Percentiles rank a stretch among this genome's conserved stretches.
These are phyloP conservation scores for Komagataella pseudopastoris DNA, from an alignment of 805 yeast species.

Conservation along the genomic window DNA sequence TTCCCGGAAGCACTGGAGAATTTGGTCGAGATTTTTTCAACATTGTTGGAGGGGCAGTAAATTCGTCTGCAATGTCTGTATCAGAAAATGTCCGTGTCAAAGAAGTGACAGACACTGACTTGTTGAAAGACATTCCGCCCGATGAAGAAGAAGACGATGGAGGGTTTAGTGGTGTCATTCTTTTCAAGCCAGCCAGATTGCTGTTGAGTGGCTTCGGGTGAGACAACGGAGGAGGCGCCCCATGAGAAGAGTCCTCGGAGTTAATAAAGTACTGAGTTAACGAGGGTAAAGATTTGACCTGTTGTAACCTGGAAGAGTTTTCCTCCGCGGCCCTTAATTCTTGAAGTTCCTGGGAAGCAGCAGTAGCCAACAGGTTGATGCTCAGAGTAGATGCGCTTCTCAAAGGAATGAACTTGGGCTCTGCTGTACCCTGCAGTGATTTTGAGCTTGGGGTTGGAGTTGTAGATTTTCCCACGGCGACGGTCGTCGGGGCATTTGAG, in stretches of 20 bases:
- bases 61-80: slow-evolving; percentile 2
- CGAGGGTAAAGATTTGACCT: slow-evolving; percentile 39
- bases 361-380: slow-evolving; percentile 38
- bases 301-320: slow-evolving; percentile 8
- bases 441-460: not conserved
- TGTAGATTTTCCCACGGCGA: slow-evolving; percentile 3
- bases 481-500: slow-evolving; percentile 1
- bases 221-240: slow-evolving; percentile 23
- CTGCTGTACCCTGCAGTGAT: not conserved
- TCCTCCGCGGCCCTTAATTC: slow-evolving; percentile 4
- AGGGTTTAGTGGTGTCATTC: slow-evolving; percentile 25
- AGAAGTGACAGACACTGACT: not conserved
- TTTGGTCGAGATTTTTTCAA: slow-evolving; percentile 36
- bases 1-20: slow-evolving; percentile 20
- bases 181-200: slow-evolving; percentile 24
- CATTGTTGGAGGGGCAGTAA: slow-evolving; percentile 18
- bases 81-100: slow-evolving; percentile 3
- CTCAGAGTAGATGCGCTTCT: slow-evolving; percentile 15
- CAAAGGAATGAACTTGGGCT: not conserved
- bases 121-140: not conserved
- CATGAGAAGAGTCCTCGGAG: slow-evolving; percentile 1
- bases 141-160: not conserved
- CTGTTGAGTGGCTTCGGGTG: slow-evolving; percentile 19
- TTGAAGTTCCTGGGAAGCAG: slow-evolving; percentile 40
- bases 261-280: slow-evolving; percentile 30